Base-by-base conservation (phyloP, 2,329 filamentous ascomycete species). In the Bipolaris bicolor region DNA sequence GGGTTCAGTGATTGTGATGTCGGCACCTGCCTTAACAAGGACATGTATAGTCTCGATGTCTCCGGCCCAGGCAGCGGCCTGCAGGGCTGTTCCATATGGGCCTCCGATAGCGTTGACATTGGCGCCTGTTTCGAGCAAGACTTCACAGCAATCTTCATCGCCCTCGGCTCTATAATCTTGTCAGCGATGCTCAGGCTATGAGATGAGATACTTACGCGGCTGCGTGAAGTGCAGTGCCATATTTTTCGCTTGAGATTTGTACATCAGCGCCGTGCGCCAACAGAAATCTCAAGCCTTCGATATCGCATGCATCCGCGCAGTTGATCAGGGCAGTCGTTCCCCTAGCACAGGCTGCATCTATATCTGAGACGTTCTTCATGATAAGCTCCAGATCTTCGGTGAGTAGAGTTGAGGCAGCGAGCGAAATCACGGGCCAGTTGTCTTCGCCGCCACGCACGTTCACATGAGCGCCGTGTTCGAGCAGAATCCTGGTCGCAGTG, bases 321-420 rank as follows among this genome's bases (percentile, higher is more conserved):
- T 61, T 61, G 18, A 68, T 67, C 47, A 69, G 48, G 16, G 66
- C 66, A 18, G 66, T 69, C 1, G 62, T 64, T 3, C 65, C 65
- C 46, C 52, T 49, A n/a, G 62, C 60, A 31, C 61, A 64, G 5
- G 52, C 47, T 11, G 59, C 64, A 29, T 70, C 62, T 49, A 69
- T 60, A 41, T 68, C 62, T 20, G 64, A 58, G 16, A 61, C 61
- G 11, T 60, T 52, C n/a, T 68, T 57, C 20, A 70, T 15, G 16
- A 70, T 49, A 1, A 53, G 36, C 37, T 56, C 44, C n/a, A 69
- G n/a, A 18, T 63, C 56, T 36, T 65, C 61, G 9, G 57, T 62
- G 1, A 31, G 33, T 5, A 69, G 37, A 7, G 52, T 69, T 1
- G 50, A 52, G 7, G 57, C 64, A 9, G 66, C 66, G 13, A 61